Conservation (phyloP, 768 basidiomycete genomes). For the Psilocybe cyanescens region DNA sequence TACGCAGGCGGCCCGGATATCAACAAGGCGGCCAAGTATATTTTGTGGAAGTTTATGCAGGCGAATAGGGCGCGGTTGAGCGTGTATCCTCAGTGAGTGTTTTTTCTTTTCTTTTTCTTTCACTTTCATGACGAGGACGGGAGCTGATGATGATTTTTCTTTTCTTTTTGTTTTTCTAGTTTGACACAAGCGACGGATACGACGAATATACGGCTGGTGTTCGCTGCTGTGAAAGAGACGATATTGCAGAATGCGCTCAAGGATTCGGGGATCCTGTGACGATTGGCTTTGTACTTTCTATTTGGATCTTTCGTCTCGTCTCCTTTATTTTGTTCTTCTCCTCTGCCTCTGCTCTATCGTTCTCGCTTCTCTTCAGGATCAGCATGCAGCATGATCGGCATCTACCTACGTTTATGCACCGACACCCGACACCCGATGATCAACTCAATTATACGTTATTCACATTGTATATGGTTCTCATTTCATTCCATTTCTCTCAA, state of each 20-base stretch:
- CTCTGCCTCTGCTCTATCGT: no score
- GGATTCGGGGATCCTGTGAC: constrained; percentile 78
- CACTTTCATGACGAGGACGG: constrained; percentile 25
- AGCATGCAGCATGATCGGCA: constrained; percentile 6
- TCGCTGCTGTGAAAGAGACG: constrained; percentile 92
- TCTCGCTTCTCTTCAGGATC: constrained; percentile 38
- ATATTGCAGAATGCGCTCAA: constrained; percentile 87
- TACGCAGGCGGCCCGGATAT: constrained; percentile 89
- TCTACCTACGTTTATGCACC: neutral
- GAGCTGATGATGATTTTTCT: neutral
- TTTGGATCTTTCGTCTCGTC: neutral
- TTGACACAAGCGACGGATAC: constrained; percentile 91
- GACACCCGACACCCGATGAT: no score
- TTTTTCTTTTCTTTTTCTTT: constrained; percentile 16
- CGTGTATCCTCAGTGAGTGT: constrained; percentile 85
- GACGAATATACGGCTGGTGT: constrained; percentile 79
- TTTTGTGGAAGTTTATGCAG: constrained; percentile 95
- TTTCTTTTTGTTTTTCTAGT: constrained; percentile 36
- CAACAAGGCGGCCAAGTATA: constrained; percentile 94
- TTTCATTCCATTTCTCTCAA: no score
- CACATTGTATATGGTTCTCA: no score
- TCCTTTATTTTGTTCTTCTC: neutral
- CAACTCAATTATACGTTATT: no score
- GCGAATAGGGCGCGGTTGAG: constrained; percentile 67
- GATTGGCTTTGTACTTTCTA: neutral